Percentiles rank a stretch among this genome's conserved stretches.
These are phyloP conservation scores for Naganishia liquefaciens DNA, from an alignment of 1,284 basidiomycete species.

Conservation along the genomic window DNA sequence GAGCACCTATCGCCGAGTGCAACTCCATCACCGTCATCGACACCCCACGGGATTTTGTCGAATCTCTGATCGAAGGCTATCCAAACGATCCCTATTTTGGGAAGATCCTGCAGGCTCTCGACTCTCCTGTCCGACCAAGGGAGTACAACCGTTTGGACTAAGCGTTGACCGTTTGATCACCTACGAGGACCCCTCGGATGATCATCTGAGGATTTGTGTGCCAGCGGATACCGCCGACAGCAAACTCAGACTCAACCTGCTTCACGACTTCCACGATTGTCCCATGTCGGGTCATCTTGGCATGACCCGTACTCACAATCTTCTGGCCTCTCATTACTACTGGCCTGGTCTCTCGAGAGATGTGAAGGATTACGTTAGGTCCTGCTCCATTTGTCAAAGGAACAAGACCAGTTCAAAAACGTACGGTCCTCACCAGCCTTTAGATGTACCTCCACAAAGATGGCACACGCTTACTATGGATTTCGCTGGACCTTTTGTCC, in stretches of 20 bases:
- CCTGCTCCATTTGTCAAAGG: conserved; percentile 22
- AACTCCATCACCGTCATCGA: conserved; percentile 1
- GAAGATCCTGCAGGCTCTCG: neutral
- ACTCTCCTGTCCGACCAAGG: neutral
- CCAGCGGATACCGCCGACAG: neutral
- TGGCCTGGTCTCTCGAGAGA: conserved; percentile 42
- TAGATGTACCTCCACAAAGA: conserved; percentile 45
- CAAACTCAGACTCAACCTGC: neutral
- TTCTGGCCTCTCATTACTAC: conserved; percentile 49
- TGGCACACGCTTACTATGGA: no score
- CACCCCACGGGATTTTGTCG: neutral
- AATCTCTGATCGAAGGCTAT: neutral
- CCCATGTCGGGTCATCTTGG: conserved; percentile 43
- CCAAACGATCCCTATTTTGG: neutral
- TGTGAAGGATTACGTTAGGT: conserved; percentile 38
- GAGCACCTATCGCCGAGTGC: conserved; percentile 15
- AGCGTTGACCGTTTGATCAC: neutral
- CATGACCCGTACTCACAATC: conserved; percentile 45
- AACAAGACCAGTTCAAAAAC: conserved; percentile 37
- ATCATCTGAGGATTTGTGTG: conserved; percentile 5
- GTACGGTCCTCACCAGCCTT: conserved; percentile 47
- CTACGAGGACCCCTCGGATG: conserved; percentile 5
- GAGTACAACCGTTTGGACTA: conserved; percentile 1
- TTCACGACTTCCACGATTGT: conserved; percentile 2
- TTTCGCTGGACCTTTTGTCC: conserved; percentile 57